phyloP scores from a whole-genome alignment of 2,329 filamentous ascomycete species.

The Aspergillus terreus region DNA sequence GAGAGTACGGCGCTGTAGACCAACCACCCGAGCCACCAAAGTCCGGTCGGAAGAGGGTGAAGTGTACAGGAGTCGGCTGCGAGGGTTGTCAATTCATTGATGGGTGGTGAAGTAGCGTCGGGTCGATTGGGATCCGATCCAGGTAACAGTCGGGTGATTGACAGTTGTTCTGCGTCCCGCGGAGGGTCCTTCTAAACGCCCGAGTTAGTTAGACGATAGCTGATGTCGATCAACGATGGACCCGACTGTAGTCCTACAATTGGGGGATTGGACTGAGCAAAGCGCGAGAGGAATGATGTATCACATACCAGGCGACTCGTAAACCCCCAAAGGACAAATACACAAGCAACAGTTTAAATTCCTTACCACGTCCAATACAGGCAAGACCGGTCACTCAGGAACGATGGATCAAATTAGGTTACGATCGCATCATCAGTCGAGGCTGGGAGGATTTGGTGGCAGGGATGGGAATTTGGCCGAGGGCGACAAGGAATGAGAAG shows the following conservation, averaged over 20 bases:
- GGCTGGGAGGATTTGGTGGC: not conserved
- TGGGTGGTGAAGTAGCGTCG: not conserved
- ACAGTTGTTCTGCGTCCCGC: not conserved
- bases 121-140: not conserved
- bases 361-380: not conserved
- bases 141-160: not conserved
- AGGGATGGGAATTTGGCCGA: not conserved
- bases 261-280: too few relatives aligned
- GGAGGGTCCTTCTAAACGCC: slow-evolving; percentile 4
- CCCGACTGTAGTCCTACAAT: not conserved
- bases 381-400: not conserved
- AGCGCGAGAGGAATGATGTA: too few relatives aligned
- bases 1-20: too few relatives aligned
- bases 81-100: not conserved
- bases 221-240: slow-evolving; percentile 12
- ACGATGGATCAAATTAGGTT: slow-evolving; percentile 4
- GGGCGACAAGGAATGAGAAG: not conserved
- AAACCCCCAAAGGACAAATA: not conserved
- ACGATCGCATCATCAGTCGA: slow-evolving; percentile 7
- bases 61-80: not conserved
- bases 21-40: too few relatives aligned
- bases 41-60: too few relatives aligned
- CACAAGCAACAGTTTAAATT: not conserved
- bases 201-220: not conserved
- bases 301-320: not conserved